These are phyloP conservation scores for Lepidium africanum DNA, from an alignment of 345 rosid genomes.

Conservation along the genomic window DNA sequence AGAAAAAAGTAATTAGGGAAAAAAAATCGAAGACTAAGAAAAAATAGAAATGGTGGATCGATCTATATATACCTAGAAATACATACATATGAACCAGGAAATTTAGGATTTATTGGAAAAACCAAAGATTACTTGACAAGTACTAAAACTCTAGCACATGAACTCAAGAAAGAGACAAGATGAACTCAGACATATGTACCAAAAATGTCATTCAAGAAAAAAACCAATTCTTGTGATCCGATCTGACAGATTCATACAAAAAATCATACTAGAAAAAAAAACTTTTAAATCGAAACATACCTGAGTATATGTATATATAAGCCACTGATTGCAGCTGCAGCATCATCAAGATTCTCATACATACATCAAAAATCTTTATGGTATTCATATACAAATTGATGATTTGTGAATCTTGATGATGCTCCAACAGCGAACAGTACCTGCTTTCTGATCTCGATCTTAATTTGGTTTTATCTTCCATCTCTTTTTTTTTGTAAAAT, in stretches of 20 bases:
- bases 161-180: background rate
- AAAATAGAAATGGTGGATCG: background rate
- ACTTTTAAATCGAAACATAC: background rate
- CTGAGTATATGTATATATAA: slow-evolving; percentile 6
- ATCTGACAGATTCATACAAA: slow-evolving; percentile 1
- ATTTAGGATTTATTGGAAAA: background rate
- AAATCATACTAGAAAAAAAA: background rate
- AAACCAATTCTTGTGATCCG: background rate
- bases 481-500: no score
- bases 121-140: no score
- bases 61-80: background rate
- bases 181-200: background rate
- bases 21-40: background rate
- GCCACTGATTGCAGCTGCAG: slow-evolving; percentile 87
- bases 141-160: no score
- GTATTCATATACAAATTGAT: background rate
- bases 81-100: background rate
- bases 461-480: background rate
- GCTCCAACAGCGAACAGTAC: slow-evolving; percentile 74
- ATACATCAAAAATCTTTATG: background rate
- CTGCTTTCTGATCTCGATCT: slow-evolving; percentile 26
- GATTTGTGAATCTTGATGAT: slow-evolving; percentile 87
- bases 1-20: background rate
- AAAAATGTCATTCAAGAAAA: background rate
- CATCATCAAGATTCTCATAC: slow-evolving; percentile 94